Conservation (phyloP, 768 basidiomycete species). For the Xerocomellus dryophilus region DNA sequence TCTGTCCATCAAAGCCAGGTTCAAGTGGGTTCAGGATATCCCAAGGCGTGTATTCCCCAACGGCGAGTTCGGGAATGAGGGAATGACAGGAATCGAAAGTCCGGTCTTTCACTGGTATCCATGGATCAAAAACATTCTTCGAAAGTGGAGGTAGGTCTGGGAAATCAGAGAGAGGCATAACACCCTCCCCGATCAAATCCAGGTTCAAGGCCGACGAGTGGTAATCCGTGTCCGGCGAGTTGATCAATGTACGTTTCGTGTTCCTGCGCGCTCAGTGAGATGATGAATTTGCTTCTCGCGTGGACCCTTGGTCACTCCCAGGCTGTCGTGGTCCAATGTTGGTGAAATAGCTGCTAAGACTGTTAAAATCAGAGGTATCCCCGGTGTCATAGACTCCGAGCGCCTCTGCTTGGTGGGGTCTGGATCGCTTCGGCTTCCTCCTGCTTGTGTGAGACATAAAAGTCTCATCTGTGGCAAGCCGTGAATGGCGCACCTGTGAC, state of each 20-base stretch:
- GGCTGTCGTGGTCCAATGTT: neutral
- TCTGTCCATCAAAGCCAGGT: neutral
- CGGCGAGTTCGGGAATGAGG: neutral
- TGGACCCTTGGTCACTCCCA: conserved; percentile 2
- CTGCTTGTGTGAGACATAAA: neutral
- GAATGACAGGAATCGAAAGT: neutral
- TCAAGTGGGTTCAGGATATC: neutral
- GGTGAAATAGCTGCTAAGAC: neutral
- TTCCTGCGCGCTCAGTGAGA: conserved; percentile 1
- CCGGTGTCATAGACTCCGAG: neutral
- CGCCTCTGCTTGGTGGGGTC: neutral
- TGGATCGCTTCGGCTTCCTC: neutral
- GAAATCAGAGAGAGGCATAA: neutral
- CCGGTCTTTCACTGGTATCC: neutral
- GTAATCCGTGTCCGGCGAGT: neutral
- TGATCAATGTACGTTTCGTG: neutral
- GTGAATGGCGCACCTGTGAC: neutral
- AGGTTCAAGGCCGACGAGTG: no score
- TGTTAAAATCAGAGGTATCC: neutral
- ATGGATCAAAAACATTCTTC: neutral
- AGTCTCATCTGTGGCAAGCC: neutral
- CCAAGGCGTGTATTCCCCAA: neutral
- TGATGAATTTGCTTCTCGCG: neutral
- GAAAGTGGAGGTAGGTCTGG: neutral
- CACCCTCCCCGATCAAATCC: neutral